Evolutionary conservation across 176 grass and related monocot species (phyloP), one percentile per base, ranked within the genome.

Genomic region (Tillandsia fasciculata): DNA sequence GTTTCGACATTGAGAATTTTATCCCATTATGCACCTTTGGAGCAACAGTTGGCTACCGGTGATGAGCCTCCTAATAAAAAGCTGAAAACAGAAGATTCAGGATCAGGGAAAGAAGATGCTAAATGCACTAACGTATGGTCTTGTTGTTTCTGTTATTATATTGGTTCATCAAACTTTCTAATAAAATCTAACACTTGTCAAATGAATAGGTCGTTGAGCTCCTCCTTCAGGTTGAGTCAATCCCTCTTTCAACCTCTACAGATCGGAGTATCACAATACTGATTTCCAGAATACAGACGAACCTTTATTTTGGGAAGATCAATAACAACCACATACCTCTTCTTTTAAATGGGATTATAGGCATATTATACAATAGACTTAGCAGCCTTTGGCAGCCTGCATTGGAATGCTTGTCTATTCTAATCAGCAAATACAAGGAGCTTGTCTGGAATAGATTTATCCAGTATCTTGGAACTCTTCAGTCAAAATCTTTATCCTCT

Each of bases 1-100:
- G 11, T 91, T 73, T 87, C 80, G 52, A 83, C 93, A 76, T 90
- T 92, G 84, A 92, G 73, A 70, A 90, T 96, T 81, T 84, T 96
- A 64, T 84, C 73, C 54, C 80, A 96, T 77, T 83, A 83, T 80
- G 75, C 76, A 2, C 76, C 72, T 68, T 71, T 81, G 70, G 79
- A 82, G 72, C 53, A 83, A 73, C 66, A 80, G 59, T 63, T 90
- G 52, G 49, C 42, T 74, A 49, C 51, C 58, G 50, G 83, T 68
- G 86, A 90, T 64, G 79, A 87, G 18, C 81, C 65, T 11, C 79
- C 89, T 67, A 65, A 77, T 22, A 96, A 92, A 77, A 96, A 72
- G 70, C 74, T 85, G 33, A 92, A 72, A 78, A 92, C 73, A 47
- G 86, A 92, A 74, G 79, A 87, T 80, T 83, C 81, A 49, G 79